Evolutionary conservation across 2,329 filamentous ascomycete species (phyloP).

Genomic region (Hymenoscyphus albidus): DNA sequence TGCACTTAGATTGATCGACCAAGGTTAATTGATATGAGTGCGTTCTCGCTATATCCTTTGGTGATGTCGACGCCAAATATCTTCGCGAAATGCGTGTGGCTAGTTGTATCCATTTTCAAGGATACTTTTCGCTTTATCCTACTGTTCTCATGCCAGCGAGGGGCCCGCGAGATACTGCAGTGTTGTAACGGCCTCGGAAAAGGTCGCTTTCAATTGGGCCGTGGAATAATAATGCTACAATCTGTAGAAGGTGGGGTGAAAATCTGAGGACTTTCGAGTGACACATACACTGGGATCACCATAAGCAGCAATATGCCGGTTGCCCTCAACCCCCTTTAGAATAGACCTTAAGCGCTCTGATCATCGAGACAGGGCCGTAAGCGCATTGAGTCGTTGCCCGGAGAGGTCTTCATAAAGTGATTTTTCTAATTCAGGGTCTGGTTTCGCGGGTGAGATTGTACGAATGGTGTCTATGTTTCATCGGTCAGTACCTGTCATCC

Average conservation of each 20-base stretch:
- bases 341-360: background rate
- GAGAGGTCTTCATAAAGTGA: background rate
- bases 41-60: conserved; percentile 11
- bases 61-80: conserved; percentile 8
- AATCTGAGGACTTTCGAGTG: background rate
- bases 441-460: background rate
- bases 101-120: conserved; percentile 6
- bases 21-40: background rate
- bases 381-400: conserved; percentile 2
- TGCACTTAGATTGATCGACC: background rate
- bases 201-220: background rate
- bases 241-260: background rate
- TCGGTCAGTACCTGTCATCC: background rate
- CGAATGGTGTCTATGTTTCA: conserved; percentile 4
- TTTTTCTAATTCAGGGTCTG: background rate
- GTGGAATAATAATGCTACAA: background rate
- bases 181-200: background rate
- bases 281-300: conserved; percentile 2
- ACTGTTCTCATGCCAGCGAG: background rate
- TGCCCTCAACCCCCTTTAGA: background rate
- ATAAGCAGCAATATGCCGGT: background rate
- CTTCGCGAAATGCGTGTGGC: conserved; percentile 5
- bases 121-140: conserved; percentile 6
- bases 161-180: background rate
- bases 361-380: background rate